Evolutionary conservation across 768 basidiomycete species (phyloP).

Genomic region (Kwoniella botswanensis): DNA sequence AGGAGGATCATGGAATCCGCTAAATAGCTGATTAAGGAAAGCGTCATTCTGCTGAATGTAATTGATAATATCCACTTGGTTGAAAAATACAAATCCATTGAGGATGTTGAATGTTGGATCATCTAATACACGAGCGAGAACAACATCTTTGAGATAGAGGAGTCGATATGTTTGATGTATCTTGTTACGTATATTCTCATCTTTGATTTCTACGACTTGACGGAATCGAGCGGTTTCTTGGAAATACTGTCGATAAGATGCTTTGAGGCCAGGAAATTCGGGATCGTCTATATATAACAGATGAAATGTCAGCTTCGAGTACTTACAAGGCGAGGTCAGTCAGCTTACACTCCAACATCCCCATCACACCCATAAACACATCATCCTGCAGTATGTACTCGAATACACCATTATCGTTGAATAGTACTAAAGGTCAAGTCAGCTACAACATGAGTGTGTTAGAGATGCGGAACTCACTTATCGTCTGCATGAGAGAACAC

Average conservation of each 20-base stretch:
- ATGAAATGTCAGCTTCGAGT: background rate
- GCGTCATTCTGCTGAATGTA: slow-evolving; percentile 78
- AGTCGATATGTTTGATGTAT: slow-evolving; percentile 97
- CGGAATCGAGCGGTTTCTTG: slow-evolving; percentile 80
- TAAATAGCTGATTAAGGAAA: slow-evolving; percentile 79
- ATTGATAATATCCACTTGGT: slow-evolving; percentile 96
- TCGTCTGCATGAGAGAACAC: slow-evolving; percentile 90
- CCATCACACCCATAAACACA: slow-evolving; percentile 87
- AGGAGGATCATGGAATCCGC: slow-evolving; percentile 44
- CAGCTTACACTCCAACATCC: slow-evolving; percentile 91
- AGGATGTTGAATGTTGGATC: slow-evolving; percentile 97
- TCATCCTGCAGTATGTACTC: slow-evolving; percentile 94
- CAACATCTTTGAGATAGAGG: slow-evolving; percentile 97
- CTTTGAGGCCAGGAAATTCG: slow-evolving; percentile 94
- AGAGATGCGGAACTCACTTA: slow-evolving; percentile 67
- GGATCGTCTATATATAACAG: slow-evolving; percentile 74
- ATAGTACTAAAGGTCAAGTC: slow-evolving; percentile 68
- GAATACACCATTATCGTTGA: slow-evolving; percentile 92
- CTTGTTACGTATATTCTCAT: slow-evolving; percentile 76
- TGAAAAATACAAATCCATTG: slow-evolving; percentile 97
- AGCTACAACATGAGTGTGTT: background rate
- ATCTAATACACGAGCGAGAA: slow-evolving; percentile 90
- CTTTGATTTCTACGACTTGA: slow-evolving; percentile 83
- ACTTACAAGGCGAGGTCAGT: background rate
- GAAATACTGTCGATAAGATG: slow-evolving; percentile 94